Base-by-base conservation (phyloP, 768 basidiomycete species). In the Mycena haematopus region DNA sequence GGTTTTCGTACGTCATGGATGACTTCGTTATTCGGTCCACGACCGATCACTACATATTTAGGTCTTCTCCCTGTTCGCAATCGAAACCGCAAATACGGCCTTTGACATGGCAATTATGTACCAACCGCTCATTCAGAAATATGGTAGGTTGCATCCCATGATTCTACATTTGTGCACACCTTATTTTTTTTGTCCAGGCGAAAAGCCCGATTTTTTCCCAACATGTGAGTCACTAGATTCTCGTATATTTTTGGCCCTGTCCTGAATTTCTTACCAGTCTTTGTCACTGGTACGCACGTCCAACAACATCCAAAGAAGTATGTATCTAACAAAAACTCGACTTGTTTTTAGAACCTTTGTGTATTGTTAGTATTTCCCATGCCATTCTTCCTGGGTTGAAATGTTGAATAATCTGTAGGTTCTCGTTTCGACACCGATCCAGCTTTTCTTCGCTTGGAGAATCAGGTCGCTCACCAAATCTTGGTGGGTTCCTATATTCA, bases 71-170 rank as follows among this genome's bases (percentile, higher is more conserved):
- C 67, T 83, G 6, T 81, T 84, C 63, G 40, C 78, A 17, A 62
- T 78, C 19, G 82, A 82, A 58, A 77, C 79, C 0, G 56, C 77
- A 1, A 82, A 82, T 59, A 81, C 81, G 3, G 80, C 68, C 6
- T 78, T 76, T 62, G 77, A 80, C 65, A 79, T 83, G 55, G 75
- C 72, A 7, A 77, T 82, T 68, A 76, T 83, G 69, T 84, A 78
- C 52, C 77, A 84, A 60, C 81, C 82, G 0, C 72, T 84, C 1
- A 80, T 84, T 24, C 52, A 72, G 31, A 69, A 79, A 60, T 83
- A 77, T 46, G 79, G 80, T 78, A 45, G 36, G 46, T 46, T 22
- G 11, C 57, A 24, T 17, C 40, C 5, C 36, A 24, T 29, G 14
- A 10, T n/a, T 6, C 15, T 60, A 13, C 22, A 33, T 11, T 35